Evolutionary conservation across 2,329 filamentous ascomycete species (phyloP).

Genomic region (Paecilomyces variotii): DNA sequence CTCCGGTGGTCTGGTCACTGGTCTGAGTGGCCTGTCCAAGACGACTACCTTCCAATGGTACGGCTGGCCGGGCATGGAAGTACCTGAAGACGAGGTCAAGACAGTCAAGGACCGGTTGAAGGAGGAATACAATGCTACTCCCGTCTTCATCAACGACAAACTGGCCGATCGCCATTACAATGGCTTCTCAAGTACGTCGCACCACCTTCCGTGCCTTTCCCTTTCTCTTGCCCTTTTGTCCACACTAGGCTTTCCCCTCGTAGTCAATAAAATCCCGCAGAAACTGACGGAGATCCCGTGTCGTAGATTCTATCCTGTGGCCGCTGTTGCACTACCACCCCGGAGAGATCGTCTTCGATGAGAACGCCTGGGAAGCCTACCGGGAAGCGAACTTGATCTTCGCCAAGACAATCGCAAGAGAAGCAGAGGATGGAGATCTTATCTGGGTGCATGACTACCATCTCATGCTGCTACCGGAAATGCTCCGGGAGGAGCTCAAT

Average conservation of each 20-base stretch:
- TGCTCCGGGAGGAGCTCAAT: constrained; percentile 86
- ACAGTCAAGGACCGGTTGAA: constrained; percentile 66
- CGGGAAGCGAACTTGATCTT: constrained; percentile 88
- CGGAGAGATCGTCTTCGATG: constrained; percentile 96
- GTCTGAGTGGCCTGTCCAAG: constrained; percentile 79
- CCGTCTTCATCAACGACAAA: constrained; percentile 84
- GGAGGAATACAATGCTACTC: constrained; percentile 75
- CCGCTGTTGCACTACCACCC: constrained; percentile 98
- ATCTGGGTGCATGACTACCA: constrained; percentile 99
- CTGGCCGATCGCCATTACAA: constrained; percentile 91
- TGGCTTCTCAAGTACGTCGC: constrained; percentile 73
- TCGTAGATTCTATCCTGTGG: constrained; percentile 87
- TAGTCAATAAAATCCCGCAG: neutral
- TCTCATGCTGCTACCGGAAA: constrained; percentile 89
- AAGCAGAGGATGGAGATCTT: constrained; percentile 86
- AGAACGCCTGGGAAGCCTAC: constrained; percentile 88
- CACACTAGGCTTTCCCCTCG: neutral
- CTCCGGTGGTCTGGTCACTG: constrained; percentile 84
- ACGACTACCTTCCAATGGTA: constrained; percentile 93
- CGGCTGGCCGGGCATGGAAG: constrained; percentile 85
- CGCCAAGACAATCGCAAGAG: constrained; percentile 75
- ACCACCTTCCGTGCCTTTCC: neutral
- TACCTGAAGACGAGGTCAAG: constrained; percentile 69
- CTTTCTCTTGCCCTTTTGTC: neutral
- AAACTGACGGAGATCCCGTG: neutral